Base-by-base conservation (phyloP, 805 yeast species). In the Metschnikowia bowlesiae region DNA sequence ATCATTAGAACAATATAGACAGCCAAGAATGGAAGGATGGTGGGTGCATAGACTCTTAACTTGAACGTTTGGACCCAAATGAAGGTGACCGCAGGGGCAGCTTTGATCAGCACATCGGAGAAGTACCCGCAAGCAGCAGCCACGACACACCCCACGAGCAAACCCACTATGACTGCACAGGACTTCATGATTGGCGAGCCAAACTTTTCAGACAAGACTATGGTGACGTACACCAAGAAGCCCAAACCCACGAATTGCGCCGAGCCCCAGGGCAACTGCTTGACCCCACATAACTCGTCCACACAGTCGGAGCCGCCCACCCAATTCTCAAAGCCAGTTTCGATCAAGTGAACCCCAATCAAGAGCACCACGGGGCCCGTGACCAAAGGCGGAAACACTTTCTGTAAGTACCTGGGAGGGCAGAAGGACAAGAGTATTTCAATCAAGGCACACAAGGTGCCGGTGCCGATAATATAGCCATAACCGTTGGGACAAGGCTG, bases 151-250 rank as follows among this genome's bases (percentile, higher is more conserved):
- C 96, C 96, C 38, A 87, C 82, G 28, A 90, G 69, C 51, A 89
- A 73, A 35, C 96, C 96, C 41, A 84, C 70, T 58, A 90, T 87
- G 46, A 89, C 96, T 1, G 96, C 92, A 78, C 96, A 89, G 2
- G 96, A 86, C 65, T 86, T 88, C 92, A 89, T 86, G 60, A 89
- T 86, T 52, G 97, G 97, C 30, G 96, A 83, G 32, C 97, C 97
- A 79, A 86, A 90, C 65, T 82, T 82, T 66, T 90, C 96, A 61
- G 85, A 79, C 34, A 89, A 51, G 50, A 89, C 75, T 60, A 90
- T 88, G 7, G 88, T 73, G 34, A 82, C 78, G 61, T 80, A 87
- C 11, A 89, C 96, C 36, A 84, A 69, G 76, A 90, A 88, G 6
- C 97, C 96, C 16, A 89, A 75, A 45, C 96, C 97, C 55, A 90